These are phyloP conservation scores for Xylaria acuta DNA, from an alignment of 495 filamentous ascomycete genomes.

Conservation along the genomic window DNA sequence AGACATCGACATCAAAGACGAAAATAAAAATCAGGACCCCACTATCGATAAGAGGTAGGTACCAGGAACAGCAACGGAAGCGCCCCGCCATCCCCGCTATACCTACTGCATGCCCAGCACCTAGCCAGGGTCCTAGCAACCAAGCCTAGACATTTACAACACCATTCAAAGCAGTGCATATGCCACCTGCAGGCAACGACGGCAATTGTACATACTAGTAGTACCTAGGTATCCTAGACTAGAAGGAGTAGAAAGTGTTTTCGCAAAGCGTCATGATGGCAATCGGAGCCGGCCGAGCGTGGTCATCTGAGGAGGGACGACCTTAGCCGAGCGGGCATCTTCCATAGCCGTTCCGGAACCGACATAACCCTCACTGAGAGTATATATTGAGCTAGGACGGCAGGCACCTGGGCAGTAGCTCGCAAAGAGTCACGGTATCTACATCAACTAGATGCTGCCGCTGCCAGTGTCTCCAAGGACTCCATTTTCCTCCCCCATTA, in stretches of 20 bases:
- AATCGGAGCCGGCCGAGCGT: not conserved
- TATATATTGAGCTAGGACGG: not conserved
- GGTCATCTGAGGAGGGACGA: not conserved
- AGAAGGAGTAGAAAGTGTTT: not conserved
- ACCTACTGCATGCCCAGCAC: not conserved
- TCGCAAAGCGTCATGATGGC: not conserved
- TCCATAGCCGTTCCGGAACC: constrained; percentile 19
- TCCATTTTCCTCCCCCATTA: not conserved
- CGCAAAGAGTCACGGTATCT: not conserved
- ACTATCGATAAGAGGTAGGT: constrained; percentile 27
- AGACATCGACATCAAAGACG: constrained; percentile 1
- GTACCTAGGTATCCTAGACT: not conserved
- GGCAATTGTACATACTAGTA: not conserved
- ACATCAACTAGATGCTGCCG: not conserved
- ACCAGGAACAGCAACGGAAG: not conserved
- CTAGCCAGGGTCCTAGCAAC: not conserved
- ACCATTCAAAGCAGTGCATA: not conserved
- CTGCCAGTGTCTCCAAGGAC: not conserved
- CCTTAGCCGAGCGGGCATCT: not conserved
- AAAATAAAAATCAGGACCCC: constrained; percentile 32
- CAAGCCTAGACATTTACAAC: not conserved
- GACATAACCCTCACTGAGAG: not conserved
- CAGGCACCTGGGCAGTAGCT: too few relatives aligned
- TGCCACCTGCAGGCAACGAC: not conserved
- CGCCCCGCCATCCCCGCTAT: constrained; percentile 12